phyloP scores from a whole-genome alignment of 2,329 filamentous ascomycete genomes.

The Aureobasidium sp. region DNA sequence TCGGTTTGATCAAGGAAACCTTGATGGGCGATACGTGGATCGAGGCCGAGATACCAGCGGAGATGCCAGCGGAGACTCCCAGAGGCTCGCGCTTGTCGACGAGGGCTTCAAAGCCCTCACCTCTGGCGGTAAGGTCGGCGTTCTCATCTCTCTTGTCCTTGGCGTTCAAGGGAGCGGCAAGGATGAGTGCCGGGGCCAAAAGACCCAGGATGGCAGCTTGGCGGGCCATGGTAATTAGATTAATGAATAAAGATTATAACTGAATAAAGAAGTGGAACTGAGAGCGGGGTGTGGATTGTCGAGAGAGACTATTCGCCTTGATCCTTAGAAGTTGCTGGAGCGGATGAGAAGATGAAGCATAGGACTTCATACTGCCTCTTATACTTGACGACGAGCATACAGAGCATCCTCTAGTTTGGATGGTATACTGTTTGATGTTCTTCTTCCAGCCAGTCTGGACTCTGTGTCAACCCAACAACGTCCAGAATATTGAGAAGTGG shows the following conservation, averaged over 20 bases:
- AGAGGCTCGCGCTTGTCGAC: constrained; percentile 1
- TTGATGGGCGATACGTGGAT: neutral
- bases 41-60: neutral
- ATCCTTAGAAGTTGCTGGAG: neutral
- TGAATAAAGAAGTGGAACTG: neutral
- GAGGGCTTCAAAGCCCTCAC: neutral
- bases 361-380: neutral
- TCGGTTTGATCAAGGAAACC: neutral
- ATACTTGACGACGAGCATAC: neutral
- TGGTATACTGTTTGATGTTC: neutral
- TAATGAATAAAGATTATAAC: neutral
- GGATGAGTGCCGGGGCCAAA: constrained; percentile 8
- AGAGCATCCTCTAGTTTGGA: neutral
- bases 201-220: constrained; percentile 8
- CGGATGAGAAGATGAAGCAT: neutral
- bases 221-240: constrained; percentile 2
- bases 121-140: neutral
- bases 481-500: constrained; percentile 5
- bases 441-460: constrained; percentile 1
- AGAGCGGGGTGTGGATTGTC: neutral
- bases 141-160: neutral
- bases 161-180: constrained; percentile 6
- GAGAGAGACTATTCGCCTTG: neutral
- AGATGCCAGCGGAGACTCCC: neutral
- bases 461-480: constrained; percentile 4